A percentile compares a stretch with the other conserved stretches of the same genome.
phyloP scores from a whole-genome alignment of 1,284 basidiomycete species.

The Earliella scabrosa region DNA sequence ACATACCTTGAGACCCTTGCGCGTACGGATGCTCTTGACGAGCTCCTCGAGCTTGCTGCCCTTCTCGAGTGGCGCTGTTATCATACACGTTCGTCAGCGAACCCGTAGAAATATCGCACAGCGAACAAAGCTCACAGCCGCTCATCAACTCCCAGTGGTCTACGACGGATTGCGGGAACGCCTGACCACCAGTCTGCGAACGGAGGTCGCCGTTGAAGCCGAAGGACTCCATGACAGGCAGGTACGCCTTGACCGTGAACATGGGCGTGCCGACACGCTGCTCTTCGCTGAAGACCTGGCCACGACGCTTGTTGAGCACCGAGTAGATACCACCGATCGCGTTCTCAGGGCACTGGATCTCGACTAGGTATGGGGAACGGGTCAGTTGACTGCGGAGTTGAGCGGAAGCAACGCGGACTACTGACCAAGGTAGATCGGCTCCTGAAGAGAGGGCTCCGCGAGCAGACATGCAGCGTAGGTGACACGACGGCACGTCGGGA shows the following conservation, averaged over 20 bases:
- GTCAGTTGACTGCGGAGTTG: background rate
- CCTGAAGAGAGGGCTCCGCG: constrained; percentile 91
- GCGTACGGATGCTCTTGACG: constrained; percentile 81
- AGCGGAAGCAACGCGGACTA: background rate
- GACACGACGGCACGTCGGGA: constrained; percentile 95
- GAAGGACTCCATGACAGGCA: constrained; percentile 97
- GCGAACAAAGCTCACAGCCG: constrained; percentile 62
- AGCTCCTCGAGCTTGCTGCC: constrained; percentile 91
- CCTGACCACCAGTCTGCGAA: constrained; percentile 93
- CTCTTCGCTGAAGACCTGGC: constrained; percentile 98
- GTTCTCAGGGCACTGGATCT: constrained; percentile 98
- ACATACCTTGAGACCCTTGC: constrained; percentile 91
- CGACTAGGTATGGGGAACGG: constrained; percentile 53
- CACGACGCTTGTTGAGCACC: constrained; percentile 96
- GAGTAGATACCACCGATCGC: constrained; percentile 99
- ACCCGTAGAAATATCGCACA: constrained; percentile 17
- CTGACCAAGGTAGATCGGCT: constrained; percentile 93
- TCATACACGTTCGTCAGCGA: constrained; percentile 1
- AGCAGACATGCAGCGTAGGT: constrained; percentile 96
- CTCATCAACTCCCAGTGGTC: constrained; percentile 90
- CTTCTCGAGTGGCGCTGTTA: constrained; percentile 76
- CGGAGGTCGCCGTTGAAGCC: constrained; percentile 98
- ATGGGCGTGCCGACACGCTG: constrained; percentile 98
- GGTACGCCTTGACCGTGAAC: constrained; percentile 99
- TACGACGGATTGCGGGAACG: constrained; percentile 97